Evolutionary conservation across 192 early-diverging fungal genomes (phyloP), one percentile per base, ranked within the genome.

Genomic region (Thoreauomyces humboldtii): DNA sequence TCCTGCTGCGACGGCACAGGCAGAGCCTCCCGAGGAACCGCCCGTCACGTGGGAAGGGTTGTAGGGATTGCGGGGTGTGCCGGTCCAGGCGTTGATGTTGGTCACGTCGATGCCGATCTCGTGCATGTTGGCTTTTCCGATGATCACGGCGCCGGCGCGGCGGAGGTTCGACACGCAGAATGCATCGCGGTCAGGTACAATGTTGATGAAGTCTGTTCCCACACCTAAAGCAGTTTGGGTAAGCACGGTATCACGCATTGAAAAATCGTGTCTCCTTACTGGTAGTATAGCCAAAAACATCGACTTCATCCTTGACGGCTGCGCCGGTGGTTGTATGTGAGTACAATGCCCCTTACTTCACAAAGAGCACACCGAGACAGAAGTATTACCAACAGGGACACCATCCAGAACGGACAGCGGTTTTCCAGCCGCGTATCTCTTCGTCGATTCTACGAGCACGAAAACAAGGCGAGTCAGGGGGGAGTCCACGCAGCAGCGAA

Each of bases 61-160:
- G 55, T 83, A 88, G 1, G 90, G 87, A 56, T 92, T 92, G 9
- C 76, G 72, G 6, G 87, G 81, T 1, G 81, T 85, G 17, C 71
- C 77, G 6, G 77, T 77, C 37, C 60, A 67, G 0, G 89, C 81
- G 59, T 91, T 89, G 44, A 80, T 73, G 64, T 71, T 80, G n/a
- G 81, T 88, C 29, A 86, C 74, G 37, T 82, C 83, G 33, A 79
- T 51, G 47, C 88, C 89, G 21, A 90, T 66, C 61, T 92, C 91
- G 50, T 89, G 81, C 91, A 92, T 92, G 28, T 73, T 77, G 0
- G 87, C 73, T 19, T 87, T 86, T 21, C 88, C 89, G 32, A 86
- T 64, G 58, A 89, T 81, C 53, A 90, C 74, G 0, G 83, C 87
- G 24, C 89, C 89, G 2, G 78, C 71, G 0, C 70, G 68, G 41